A percentile compares a stretch with the other conserved stretches of the same genome.
Evolutionary conservation across 2,329 filamentous ascomycete species (phyloP).

Genomic region (Calonectria montana): DNA sequence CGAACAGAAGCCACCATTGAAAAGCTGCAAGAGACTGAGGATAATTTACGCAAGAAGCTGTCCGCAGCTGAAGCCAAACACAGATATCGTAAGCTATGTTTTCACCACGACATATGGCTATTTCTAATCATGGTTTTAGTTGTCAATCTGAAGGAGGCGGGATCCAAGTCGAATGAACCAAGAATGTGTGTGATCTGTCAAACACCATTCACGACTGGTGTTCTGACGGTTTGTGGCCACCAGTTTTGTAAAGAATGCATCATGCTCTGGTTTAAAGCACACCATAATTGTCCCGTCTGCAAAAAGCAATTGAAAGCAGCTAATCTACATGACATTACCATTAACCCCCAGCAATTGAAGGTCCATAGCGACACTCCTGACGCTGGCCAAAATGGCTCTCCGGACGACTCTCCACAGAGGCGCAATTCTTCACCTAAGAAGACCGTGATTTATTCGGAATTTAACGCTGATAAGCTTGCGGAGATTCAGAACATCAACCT

Average conservation of each 20-base stretch:
- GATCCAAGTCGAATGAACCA: constrained; percentile 71
- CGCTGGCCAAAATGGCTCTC: constrained; percentile 18
- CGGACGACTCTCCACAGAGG: constrained; percentile 28
- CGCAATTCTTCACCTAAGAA: constrained; percentile 43
- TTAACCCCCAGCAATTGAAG: constrained; percentile 80
- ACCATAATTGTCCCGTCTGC: constrained; percentile 86
- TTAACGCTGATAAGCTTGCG: constrained; percentile 76
- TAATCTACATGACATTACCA: constrained; percentile 86
- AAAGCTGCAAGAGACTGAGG: constrained; percentile 45
- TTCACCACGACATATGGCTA: not conserved
- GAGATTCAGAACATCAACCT: constrained; percentile 88
- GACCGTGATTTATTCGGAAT: constrained; percentile 78
- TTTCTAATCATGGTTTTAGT: constrained; percentile 50
- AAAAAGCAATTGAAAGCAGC: constrained; percentile 73
- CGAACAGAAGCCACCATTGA: constrained; percentile 62
- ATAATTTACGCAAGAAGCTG: constrained; percentile 67
- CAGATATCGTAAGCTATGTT: constrained; percentile 69
- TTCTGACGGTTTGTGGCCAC: constrained; percentile 89
- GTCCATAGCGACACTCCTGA: constrained; percentile 59
- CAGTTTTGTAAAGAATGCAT: constrained; percentile 94
- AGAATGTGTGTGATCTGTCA: constrained; percentile 90
- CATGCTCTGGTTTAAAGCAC: constrained; percentile 77
- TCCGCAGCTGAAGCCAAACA: constrained; percentile 76
- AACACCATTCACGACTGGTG: constrained; percentile 78
- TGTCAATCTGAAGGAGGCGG: constrained; percentile 64